Base-by-base conservation (phyloP, 2,329 filamentous ascomycete genomes). In the Ophiocordyceps unilateralis region DNA sequence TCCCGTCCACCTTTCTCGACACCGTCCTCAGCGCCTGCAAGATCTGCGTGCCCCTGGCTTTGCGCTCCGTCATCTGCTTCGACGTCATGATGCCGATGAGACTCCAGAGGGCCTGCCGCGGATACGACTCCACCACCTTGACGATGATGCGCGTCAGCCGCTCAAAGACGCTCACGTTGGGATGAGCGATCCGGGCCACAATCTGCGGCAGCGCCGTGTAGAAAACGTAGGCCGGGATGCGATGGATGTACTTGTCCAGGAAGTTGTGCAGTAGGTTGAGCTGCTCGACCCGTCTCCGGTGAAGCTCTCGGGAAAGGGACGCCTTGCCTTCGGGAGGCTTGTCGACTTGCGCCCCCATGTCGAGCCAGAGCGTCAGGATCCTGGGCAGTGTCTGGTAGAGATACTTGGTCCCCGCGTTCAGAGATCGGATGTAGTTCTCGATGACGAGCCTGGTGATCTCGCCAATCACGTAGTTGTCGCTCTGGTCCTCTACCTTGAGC, bases 321-420 rank as follows among this genome's bases (percentile, higher is more conserved):
- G 68, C 63, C 53, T 73, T 76, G 38, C 63, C 69, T 41, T 74
- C 69, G 0, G 72, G 70, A 5, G 71, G 61, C 51, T 78, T 75
- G 54, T 83, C 74, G 30, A 86, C 69, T 46, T 83, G 77, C 32
- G 82, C 80, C 6, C 86, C 89, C 47, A 98, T 73, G 53, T 95
- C 89, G 32, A 98, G 69, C 89, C 93, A 99, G 2, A 98, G 68
- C 0, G 91, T 98, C 36, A 99, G 64, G 39, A 95, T 72, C 47
- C 93, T 83, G 0, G 91, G 93, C 28, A 98, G 67, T 0, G 88
- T 95, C 59, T 96, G 88, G 54, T 94, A 93, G 38, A 95, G 76
- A 59, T 96, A 95, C 61, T 96, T 98, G 40, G 86, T 91, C 26
- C 91, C 91, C 50, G 81, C 89, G 23, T 79, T 78, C 39, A 95